Evolutionary conservation across 768 basidiomycete genomes (phyloP), one percentile per base, ranked within the genome.

Genomic region (Termitomyces sp.): DNA sequence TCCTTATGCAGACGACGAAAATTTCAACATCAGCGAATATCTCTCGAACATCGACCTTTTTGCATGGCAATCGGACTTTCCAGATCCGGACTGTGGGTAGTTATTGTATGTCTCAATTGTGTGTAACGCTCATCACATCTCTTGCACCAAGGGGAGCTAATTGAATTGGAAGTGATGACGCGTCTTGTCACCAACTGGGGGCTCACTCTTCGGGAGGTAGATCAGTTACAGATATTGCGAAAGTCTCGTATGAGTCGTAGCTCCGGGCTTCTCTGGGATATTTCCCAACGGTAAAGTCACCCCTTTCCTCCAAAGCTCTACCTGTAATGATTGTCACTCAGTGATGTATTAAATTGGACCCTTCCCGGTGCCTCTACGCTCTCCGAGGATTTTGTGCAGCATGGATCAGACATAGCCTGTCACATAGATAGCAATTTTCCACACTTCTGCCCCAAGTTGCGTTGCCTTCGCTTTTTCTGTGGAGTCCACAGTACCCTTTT

Each of bases 21-120:
- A 8, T 0, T 85, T 86, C 63, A 63, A 72, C 1, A 32, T 69
- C 0, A 16, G 57, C 2, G 42, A 38, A 9, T 79, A 76, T 44
- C 65, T 81, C 4, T 22, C 32, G 0, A 20, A 7, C 0, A 79
- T 78, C 60, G 42, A 65, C 0, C 8, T 2, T 0, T 78, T 79
- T 53, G 58, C 63, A 1, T 68, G 65, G 84, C 77, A 79, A 59
- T 64, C 60, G 0, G 73, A 78, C 46, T 73, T 77, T 51, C 66
- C 59, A 6, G 80, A 85, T 69, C 83, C 84, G 0, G 84, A 86
- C 58, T 63, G 85, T 85, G 58, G 74, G 81, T 69, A 1, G 2
- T 51, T 52, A 28, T 39, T 58, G 36, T 46, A 16, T 39, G 1
- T 20, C 20, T 49, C 32, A 22, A 46, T 0, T n/a, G 7, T 35